Base-by-base conservation (phyloP, 1,139 yeast genomes). In the Barnettozyma hawaiiensis region DNA sequence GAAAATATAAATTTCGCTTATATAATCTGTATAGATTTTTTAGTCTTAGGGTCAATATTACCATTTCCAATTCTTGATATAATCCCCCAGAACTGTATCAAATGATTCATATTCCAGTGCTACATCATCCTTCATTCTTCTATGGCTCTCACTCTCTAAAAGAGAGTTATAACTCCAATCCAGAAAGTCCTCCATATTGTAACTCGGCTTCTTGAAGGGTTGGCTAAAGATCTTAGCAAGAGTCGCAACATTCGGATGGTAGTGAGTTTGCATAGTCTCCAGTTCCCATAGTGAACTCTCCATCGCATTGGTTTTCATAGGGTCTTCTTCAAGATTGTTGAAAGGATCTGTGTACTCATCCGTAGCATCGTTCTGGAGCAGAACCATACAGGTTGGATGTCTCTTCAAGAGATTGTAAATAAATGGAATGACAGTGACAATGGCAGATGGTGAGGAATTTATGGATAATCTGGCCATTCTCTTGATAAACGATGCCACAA, bases 221-320 rank as follows among this genome's bases (percentile, higher is more conserved):
- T 92, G 97, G 19, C 80, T 73, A 60, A 85, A 84, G 32, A 92
- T 85, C 59, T 79, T 82, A 11, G 97, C 97, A 54, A 92, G 69
- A 0, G 97, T 85, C 2, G 97, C 92, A 18, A 94, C 86, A 57
- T 92, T 92, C 10, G 98, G 97, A 63, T 92, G 97, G 59, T 87
- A 92, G 62, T 92, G 99, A n/a, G 76, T 65, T 71, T 82, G 79
- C 47, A 85, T 66, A 0, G 95, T 73, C 48, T 85, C 87, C 46
- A 92, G 61, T 62, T 92, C 98, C 98, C 98, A 92, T 37, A 90
- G 64, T 0, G 97, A 89, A 2, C 96, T 85, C 7, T 75, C 81
- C 35, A 90, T 69, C 2, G 98, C 97, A 24, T 76, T 69, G 1
- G 97, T 84, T 47, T 74, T 68, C 46, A 84, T 70, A 2, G 98